These are phyloP conservation scores for Trichoderma polysporum DNA, from an alignment of 2,329 filamentous ascomycete species.

Conservation along the genomic window DNA sequence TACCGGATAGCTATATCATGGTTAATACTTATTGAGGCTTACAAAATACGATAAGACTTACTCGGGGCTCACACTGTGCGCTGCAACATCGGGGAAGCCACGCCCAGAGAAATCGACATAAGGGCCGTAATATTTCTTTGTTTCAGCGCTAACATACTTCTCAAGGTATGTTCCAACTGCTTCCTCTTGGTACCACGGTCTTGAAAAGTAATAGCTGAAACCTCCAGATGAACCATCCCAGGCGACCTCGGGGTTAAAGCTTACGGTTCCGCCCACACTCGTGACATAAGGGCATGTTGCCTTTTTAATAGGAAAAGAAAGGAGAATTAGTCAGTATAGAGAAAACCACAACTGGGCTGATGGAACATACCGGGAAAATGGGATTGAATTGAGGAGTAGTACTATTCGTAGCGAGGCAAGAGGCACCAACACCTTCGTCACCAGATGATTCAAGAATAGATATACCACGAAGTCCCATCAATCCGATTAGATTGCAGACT, in stretches of 20 bases:
- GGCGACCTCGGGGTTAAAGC: conserved; percentile 39
- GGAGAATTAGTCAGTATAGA: neutral
- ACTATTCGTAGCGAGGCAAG: conserved; percentile 28
- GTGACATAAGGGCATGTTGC: conserved; percentile 48
- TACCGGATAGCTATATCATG: neutral
- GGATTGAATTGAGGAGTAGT: conserved; percentile 48
- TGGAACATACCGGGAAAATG: conserved; percentile 27
- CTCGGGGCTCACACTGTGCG: conserved; percentile 52
- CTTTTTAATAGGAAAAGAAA: neutral
- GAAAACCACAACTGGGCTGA: neutral
- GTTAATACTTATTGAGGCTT: neutral
- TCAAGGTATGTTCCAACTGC: conserved; percentile 43
- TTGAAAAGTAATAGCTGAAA: conserved; percentile 52
- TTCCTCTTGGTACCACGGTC: conserved; percentile 46
- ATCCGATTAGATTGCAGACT: conserved; percentile 54
- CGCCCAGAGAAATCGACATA: conserved; percentile 41
- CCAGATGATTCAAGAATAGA: conserved; percentile 52
- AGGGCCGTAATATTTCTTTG: conserved; percentile 43
- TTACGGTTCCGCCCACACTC: conserved; percentile 51
- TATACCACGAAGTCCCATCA: conserved; percentile 53
- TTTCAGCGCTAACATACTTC: conserved; percentile 38
- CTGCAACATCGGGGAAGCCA: conserved; percentile 47
- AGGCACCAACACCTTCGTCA: conserved; percentile 49
- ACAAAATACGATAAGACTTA: conserved; percentile 39
- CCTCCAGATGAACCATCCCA: conserved; percentile 50